A percentile compares a stretch with the other conserved stretches of the same genome.
Conservation (phyloP, 1,284 basidiomycete species). For the Wolfiporia cocos region DNA sequence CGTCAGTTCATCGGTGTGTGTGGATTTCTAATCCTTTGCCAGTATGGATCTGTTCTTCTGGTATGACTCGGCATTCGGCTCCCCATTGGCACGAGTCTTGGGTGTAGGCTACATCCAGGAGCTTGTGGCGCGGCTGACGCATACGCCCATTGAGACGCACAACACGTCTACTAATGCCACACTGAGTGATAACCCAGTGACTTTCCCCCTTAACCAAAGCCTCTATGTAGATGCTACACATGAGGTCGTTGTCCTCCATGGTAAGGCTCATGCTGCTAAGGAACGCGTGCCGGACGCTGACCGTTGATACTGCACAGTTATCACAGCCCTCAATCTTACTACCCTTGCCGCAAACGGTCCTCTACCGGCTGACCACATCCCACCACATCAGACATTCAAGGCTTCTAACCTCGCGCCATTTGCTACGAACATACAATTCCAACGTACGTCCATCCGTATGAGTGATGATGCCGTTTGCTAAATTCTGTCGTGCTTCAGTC, state of each 20-base stretch:
- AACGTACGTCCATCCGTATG: slow-evolving; percentile 39
- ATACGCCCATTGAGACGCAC: slow-evolving; percentile 61
- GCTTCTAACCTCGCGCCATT: slow-evolving; percentile 71
- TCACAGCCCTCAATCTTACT: slow-evolving; percentile 73
- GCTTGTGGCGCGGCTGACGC: slow-evolving; percentile 72
- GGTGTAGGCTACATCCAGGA: slow-evolving; percentile 87
- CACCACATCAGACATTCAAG: slow-evolving; percentile 51
- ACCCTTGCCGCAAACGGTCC: slow-evolving; percentile 63
- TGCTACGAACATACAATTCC: slow-evolving; percentile 72
- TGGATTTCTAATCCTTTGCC: not conserved
- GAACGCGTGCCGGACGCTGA: not conserved
- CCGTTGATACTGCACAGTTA: slow-evolving; percentile 26
- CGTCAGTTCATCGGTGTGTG: not conserved
- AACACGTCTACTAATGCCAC: slow-evolving; percentile 81
- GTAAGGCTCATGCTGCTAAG: slow-evolving; percentile 30
- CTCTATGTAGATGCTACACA: slow-evolving; percentile 86
- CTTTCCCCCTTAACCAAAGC: slow-evolving; percentile 77
- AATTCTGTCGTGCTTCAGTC: slow-evolving; percentile 29
- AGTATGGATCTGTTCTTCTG: slow-evolving; percentile 37
- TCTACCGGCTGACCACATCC: slow-evolving; percentile 70
- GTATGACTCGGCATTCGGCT: slow-evolving; percentile 70
- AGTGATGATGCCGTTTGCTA: not conserved
- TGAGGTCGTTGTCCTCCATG: slow-evolving; percentile 77
- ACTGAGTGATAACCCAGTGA: slow-evolving; percentile 59
- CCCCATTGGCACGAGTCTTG: slow-evolving; percentile 71